Base-by-base conservation (phyloP, 176 grass and related monocot genomes). In the Typha latifolia region DNA sequence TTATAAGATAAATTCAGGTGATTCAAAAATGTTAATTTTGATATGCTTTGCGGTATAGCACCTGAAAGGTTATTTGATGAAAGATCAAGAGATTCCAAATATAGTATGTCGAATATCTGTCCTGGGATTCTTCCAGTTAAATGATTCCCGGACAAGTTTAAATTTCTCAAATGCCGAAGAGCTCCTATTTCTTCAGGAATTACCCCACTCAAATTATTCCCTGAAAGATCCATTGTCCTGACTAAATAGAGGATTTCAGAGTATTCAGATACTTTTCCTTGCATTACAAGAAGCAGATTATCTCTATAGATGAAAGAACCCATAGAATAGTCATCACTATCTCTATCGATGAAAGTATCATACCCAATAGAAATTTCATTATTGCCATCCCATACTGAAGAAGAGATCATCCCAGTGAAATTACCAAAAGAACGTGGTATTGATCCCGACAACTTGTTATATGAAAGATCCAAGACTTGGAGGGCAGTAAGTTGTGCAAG, bases 101-200 rank as follows among this genome's bases (percentile, higher is more conserved):
- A 73, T 12, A 21, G 31, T 8, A 81, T 43, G 14, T 6, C 32
- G 5, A 52, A 10, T 2, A 75, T 49, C 32, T 68, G 59, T 18
- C 4, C 4, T 15, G 79, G 79, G 13, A 81, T 75, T 47, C 14
- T 81, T 24, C 79, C 79, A 1, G 19, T 51, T 15, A 81, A 61
- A 75, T 75, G 49, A 47, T 81, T 81, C 48, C 51, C 68, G 5
- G 79, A 81, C 9, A 81, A 32, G 12, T 81, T 81, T 26, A 81
- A 22, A 26, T 48, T 47, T 16, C 34, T 74, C 50, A 75, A 13
- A 4, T 61, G 65, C 10, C 16, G 49, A 19, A 81, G 51, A 14
- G 0, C 32, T 13, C 66, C 14, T 0, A 75, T 49, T 50, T 26
- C 24, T 26, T 26, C 24, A 26, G 24, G 24, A 26, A 26, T 26